A percentile compares a stretch with the other conserved stretches of the same genome.
These are phyloP conservation scores for Neurospora sp. DNA, from an alignment of 495 filamentous ascomycete genomes.

Conservation along the genomic window DNA sequence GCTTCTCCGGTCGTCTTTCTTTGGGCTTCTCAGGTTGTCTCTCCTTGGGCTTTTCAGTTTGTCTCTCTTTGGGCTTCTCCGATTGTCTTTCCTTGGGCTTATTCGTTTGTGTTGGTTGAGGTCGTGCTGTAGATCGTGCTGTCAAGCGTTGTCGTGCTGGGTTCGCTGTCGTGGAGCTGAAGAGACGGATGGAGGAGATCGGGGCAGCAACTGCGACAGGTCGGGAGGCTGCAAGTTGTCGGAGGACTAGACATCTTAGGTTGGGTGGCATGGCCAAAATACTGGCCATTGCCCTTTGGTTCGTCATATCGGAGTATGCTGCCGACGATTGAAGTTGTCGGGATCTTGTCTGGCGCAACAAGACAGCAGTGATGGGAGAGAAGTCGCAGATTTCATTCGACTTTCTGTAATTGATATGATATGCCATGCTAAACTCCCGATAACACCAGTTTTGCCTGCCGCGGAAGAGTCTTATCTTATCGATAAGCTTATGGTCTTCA, in stretches of 20 bases:
- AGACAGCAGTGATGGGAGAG: not conserved
- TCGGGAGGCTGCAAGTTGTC: not conserved
- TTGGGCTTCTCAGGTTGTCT: not conserved
- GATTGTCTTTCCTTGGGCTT: not conserved
- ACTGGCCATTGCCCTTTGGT: not conserved
- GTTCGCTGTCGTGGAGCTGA: not conserved
- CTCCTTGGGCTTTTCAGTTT: not conserved
- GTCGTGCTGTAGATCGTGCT: not conserved
- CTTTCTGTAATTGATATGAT: not conserved
- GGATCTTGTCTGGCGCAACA: not conserved
- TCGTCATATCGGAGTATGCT: not conserved
- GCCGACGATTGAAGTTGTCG: not conserved
- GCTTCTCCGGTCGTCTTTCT: not conserved
- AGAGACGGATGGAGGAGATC: conserved; percentile 1
- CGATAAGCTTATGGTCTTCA: accelerated
- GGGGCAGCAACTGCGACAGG: not conserved
- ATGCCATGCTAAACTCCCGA: not conserved
- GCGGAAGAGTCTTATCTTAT: not conserved
- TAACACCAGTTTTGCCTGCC: not conserved
- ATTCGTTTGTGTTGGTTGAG: not conserved
- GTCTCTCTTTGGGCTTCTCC: not conserved
- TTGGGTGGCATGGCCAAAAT: conserved; percentile 10
- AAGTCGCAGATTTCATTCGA: not conserved
- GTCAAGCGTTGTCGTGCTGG: not conserved
- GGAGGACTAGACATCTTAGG: conserved; percentile 6